Conservation (phyloP, 192 early-diverging fungal genomes). For the Thamnidium elegans region DNA sequence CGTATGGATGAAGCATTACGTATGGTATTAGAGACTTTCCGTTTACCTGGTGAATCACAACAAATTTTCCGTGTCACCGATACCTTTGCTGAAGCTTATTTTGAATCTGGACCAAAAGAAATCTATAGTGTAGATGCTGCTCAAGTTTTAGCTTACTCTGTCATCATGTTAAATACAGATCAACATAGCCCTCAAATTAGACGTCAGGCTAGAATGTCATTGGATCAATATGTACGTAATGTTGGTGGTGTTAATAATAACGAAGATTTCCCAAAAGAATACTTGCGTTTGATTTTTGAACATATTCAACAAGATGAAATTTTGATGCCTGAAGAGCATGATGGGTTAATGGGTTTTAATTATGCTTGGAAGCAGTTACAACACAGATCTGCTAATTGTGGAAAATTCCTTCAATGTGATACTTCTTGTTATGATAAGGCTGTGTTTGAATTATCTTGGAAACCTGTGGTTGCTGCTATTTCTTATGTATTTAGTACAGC, state of each 20-base stretch:
- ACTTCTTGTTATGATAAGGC: slow-evolving; percentile 73
- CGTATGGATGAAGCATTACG: slow-evolving; percentile 93
- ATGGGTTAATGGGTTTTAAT: slow-evolving; percentile 90
- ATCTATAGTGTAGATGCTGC: slow-evolving; percentile 80
- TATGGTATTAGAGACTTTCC: slow-evolving; percentile 88
- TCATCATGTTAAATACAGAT: slow-evolving; percentile 99
- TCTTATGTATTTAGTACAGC: slow-evolving; percentile 82
- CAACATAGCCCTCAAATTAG: slow-evolving; percentile 92
- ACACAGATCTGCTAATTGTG: slow-evolving; percentile 47
- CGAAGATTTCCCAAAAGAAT: slow-evolving; percentile 79
- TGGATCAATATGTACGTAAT: slow-evolving; percentile 88
- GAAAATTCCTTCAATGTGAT: slow-evolving; percentile 55
- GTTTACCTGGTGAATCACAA: slow-evolving; percentile 96
- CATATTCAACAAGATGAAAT: slow-evolving; percentile 91
- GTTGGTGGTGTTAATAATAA: slow-evolving; percentile 84
- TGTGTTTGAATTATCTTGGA: slow-evolving; percentile 75
- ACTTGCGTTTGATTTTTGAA: slow-evolving; percentile 80
- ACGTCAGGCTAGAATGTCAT: slow-evolving; percentile 77
- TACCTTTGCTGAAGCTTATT: slow-evolving; percentile 83
- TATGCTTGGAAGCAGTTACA: slow-evolving; percentile 88
- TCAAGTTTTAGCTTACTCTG: slow-evolving; percentile 87
- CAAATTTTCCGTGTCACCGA: slow-evolving; percentile 96
- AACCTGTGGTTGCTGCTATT: slow-evolving; percentile 72
- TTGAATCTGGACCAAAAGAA: slow-evolving; percentile 56
- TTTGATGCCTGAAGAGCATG: slow-evolving; percentile 95